Base-by-base conservation (phyloP, 768 basidiomycete species). In the Lactarius pseudohatsudake region DNA sequence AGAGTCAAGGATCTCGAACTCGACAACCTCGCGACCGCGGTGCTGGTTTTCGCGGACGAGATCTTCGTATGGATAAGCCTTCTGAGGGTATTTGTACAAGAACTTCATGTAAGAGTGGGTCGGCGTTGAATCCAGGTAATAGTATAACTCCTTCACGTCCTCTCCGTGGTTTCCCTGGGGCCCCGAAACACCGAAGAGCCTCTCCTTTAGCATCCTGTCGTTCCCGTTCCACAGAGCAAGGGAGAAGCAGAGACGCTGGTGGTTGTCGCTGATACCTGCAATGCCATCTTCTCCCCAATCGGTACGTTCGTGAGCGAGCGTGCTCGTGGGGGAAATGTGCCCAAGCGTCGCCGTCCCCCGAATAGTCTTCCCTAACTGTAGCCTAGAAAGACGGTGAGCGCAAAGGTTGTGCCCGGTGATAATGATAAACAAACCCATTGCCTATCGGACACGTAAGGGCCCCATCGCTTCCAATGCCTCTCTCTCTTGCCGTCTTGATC, bases 41-140 rank as follows among this genome's bases (percentile, higher is more conserved):
- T 89, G 85, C 73, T 85, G 80, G 74, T 89, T 96, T 79, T 99
- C 95, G 56, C 81, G 78, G 15, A 97, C 90, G 62, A 99, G 86
- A 67, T 96, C 86, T 73, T 98, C 96, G 77, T 99, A 99, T 1
- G 97, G 97, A 77, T 85, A 99, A 40, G 83, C 81, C 72, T 87
- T 82, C 76, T 99, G 97, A 15, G 97, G 96, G 72, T 99, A 99
- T 76, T 99, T 99, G 86, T 99, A 99, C 64, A 98, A 80, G 78
- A 93, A 98, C 77, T 99, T 99, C 97, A 99, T 98, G 84, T 98
- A 99, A 7, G 96, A 97, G 74, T 99, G 97, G 2, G 97, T 98
- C 43, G 97, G 97, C 1, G 97, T 98, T 43, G 94, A 96, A 76
- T 98, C 97, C 67, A 99, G 85, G 77, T 99, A 99, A 76, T 96